Base-by-base conservation (phyloP, 495 filamentous ascomycete species). In the Schizothecium vesticola region DNA sequence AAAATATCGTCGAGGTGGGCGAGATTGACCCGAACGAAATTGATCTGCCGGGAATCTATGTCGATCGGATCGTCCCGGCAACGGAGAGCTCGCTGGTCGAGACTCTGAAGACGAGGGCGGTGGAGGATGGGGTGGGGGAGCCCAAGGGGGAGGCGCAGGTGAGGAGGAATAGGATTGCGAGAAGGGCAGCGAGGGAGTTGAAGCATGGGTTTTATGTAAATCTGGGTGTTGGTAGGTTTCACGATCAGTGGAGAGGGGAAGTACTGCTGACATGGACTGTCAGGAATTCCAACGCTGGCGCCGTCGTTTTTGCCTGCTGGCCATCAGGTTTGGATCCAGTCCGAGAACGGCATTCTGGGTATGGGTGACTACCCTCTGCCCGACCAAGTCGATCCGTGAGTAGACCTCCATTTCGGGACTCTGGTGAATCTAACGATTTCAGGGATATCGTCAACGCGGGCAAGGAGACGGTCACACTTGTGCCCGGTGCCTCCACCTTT, bases 181-280 rank as follows among this genome's bases (percentile, higher is more conserved):
- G 80, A 51, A 75, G 88, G 29, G 87, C 87, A 16, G 84, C 86
- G 0, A 85, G 86, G 74, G 87, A 90, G 74, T 79, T 90, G 57
- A 87, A 86, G 74, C 77, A 87, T 58, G 88, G 88, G 11, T 89
- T 78, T 73, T 90, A 90, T 72, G 87, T 87, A n/a, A 90, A 90
- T 71, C 78, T 90, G 0, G 88, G 88, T 13, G 86, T 90, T 56
- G 85, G 83, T 74, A 66, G 21, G 1, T 26, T 25, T 4, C 7
- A 11, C 4, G 19, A 6, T 51, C 5, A 10, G 23, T 21, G 19
- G 31, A 55, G 28, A 63, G 6, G 21, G 59, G 62, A 24, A 22
- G n/a, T 6, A 9, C 21, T 25, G 63, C 59, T 73, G 60, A 71
- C 31, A 29, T 65, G 9, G 33, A 16, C 26, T 3, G 11, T 2